A percentile compares a stretch with the other conserved stretches of the same genome.
Conservation (phyloP, 768 basidiomycete genomes). For the Crassisporium funariophilum region DNA sequence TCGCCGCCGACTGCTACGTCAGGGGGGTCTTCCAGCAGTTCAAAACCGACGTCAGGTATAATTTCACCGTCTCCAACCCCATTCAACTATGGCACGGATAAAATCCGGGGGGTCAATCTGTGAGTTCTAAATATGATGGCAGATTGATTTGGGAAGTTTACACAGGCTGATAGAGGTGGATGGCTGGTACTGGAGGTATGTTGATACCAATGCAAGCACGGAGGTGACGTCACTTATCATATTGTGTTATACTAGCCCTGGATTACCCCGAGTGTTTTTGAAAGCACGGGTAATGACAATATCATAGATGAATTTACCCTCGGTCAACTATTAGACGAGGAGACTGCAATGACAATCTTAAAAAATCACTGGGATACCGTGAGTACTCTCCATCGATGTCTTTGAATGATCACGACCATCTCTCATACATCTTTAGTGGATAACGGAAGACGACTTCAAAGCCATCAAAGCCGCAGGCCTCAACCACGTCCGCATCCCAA, state of each 20-base stretch:
- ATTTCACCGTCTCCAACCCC: constrained; percentile 14
- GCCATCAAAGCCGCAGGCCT: constrained; percentile 67
- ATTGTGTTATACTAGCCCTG: constrained; percentile 21
- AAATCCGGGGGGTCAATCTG: constrained; percentile 31
- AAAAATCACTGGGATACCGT: constrained; percentile 51
- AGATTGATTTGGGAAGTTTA: constrained; percentile 3
- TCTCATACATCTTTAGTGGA: constrained; percentile 35
- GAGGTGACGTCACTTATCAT: no score
- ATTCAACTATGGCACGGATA: constrained; percentile 25
- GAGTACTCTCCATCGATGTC: constrained; percentile 1
- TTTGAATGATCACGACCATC: constrained; percentile 1
- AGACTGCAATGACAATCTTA: constrained; percentile 31
- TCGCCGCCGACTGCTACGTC: background rate
- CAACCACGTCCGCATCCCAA: constrained; percentile 72
- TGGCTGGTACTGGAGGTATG: constrained; percentile 30
- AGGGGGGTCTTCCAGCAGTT: constrained; percentile 7
- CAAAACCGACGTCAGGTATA: constrained; percentile 5
- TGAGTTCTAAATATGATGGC: constrained; percentile 10
- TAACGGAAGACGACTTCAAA: constrained; percentile 66
- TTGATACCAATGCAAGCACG: no score
- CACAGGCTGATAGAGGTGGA: constrained; percentile 22
- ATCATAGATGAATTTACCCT: constrained; percentile 29
- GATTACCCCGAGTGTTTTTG: constrained; percentile 31
- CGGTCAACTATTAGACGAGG: constrained; percentile 41
- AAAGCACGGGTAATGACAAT: constrained; percentile 25